Evolutionary conservation across 2,329 filamentous ascomycete species (phyloP), one percentile per base, ranked within the genome.

Genomic region (Colletotrichum plurivorum): DNA sequence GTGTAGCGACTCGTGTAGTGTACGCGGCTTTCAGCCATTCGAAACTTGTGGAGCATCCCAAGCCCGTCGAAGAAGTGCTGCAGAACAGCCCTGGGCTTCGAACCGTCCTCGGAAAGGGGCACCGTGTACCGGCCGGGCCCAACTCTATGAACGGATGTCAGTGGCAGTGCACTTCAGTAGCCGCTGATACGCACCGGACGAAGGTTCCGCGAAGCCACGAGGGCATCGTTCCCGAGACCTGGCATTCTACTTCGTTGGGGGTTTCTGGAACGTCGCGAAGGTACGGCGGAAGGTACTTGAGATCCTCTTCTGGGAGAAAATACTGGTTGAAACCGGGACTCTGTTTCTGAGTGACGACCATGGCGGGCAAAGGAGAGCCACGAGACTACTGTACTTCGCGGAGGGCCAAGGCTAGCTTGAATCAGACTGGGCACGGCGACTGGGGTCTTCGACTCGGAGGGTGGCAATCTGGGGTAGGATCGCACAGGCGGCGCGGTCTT

Each of bases 11-110:
- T 71, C 6, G 39, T 60, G 55, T 71, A 71, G 31, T 66, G 39
- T 10, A 71, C 63, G 12, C 25, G n/a, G n/a, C 67, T 63, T 6
- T 69, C 22, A 2, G 36, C 10, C 58, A 71, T 70, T 10, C 62
- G 67, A 20, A 71, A 71, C 31, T 71, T 70, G 52, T 71, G 67
- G 13, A 71, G 59, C 57, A 71, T 70, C 0, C 48, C 70, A 18
- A 71, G 62, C n/a, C 70, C 67, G 49, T 71, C 70, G 25, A 71
- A 71, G 43, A 71, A 70, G 45, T 71, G 70, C 63, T 71, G 70
- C 7, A 71, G 51, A 5, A 71, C 63, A 6, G 70, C 70, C 12
- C 66, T 71, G 13, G 70, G 70, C 67, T 64, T 71, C n/a, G 70
- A 71, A 3, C 58, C 63, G 43, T 71, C 70, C 15, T 71, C 70